phyloP scores from a whole-genome alignment of 1,284 basidiomycete species.

The Meripilus lineatus region DNA sequence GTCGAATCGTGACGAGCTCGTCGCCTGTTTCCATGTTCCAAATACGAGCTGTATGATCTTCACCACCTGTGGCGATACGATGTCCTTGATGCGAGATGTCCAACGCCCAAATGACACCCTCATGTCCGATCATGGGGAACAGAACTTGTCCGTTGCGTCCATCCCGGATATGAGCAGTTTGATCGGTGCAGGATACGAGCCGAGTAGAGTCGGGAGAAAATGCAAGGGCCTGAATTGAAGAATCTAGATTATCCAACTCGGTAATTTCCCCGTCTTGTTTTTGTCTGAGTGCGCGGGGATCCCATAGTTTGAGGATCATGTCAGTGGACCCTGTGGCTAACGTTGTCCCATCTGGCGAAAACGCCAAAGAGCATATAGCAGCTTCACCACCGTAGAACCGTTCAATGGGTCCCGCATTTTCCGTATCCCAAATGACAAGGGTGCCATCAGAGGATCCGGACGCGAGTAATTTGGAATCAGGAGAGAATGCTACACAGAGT shows the following conservation, averaged over 20 bases:
- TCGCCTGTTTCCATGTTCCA: constrained; percentile 17
- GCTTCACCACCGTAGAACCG: too few species aligned
- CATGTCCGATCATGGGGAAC: constrained; percentile 15
- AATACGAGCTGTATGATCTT: constrained; percentile 22
- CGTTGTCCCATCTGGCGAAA: too few species aligned
- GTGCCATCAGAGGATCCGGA: too few species aligned
- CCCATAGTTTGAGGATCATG: constrained; percentile 15
- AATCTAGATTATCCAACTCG: too few species aligned
- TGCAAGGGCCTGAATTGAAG: constrained; percentile 6
- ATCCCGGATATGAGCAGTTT: constrained; percentile 5
- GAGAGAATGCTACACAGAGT: too few species aligned
- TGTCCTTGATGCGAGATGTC: constrained; percentile 19
- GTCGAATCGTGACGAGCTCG: constrained; percentile 14
- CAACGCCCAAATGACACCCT: constrained; percentile 18
- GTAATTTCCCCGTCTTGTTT: too few species aligned
- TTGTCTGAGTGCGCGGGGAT: background rate
- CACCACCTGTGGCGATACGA: constrained; percentile 19
- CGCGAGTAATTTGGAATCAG: too few species aligned
- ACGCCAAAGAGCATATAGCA: too few species aligned
- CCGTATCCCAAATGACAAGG: too few species aligned
- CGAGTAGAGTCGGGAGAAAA: constrained; percentile 9
- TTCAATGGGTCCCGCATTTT: too few species aligned
- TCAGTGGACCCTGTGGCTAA: too few species aligned
- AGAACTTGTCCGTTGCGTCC: constrained; percentile 11
- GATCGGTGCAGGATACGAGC: constrained; percentile 6